Base-by-base conservation (phyloP, 495 filamentous ascomycete genomes). In the Neurospora sp. region DNA sequence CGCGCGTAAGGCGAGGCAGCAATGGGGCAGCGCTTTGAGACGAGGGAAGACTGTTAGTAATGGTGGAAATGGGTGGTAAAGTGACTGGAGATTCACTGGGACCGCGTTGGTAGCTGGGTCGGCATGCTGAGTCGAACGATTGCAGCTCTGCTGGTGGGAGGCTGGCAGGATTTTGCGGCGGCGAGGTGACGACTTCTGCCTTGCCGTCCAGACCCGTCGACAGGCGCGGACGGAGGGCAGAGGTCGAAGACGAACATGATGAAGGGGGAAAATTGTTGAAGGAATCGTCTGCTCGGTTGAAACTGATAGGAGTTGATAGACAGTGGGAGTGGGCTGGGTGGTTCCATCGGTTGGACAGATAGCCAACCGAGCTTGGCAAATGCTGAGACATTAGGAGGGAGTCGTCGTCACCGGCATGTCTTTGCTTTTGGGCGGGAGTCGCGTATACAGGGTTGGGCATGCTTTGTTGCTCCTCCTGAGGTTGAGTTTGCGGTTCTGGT, bases 121-220 rank as follows among this genome's bases (percentile, higher is more conserved):
- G 82, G 24, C 84, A 85, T 76, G 89, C 85, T 1, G 86, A 84
- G 5, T 86, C 88, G 73, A 89, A 84, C 70, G 83, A 81, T 48
- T 84, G 77, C 1, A 83, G 77, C n/a, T 73, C 45, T 54, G 80
- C 71, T 76, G 74, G 31, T 45, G 54, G 69, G 74, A 78, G 77
- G 38, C 80, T 73, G 39, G 70, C 76, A 59, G 78, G 75, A 48
- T 80, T 74, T 1, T 79, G 75, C 17, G 85, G 85, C 4, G 92
- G 91, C 11, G 89, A 84, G 62, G 90, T 88, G 10, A 92, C 85
- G 39, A 98, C 85, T 81, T 93, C 90, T 3, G 94, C 94, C 77
- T 92, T 92, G 71, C 94, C 94, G 72, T 96, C 93, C 69, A 92
- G 86, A 36, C 54, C 54, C 13, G 54, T 66, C 24, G 92, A 94